Percentiles rank a stretch among this genome's conserved stretches.
These are phyloP conservation scores for Arachnomyces sp. DNA, from an alignment of 2,329 filamentous ascomycete genomes.

Conservation along the genomic window DNA sequence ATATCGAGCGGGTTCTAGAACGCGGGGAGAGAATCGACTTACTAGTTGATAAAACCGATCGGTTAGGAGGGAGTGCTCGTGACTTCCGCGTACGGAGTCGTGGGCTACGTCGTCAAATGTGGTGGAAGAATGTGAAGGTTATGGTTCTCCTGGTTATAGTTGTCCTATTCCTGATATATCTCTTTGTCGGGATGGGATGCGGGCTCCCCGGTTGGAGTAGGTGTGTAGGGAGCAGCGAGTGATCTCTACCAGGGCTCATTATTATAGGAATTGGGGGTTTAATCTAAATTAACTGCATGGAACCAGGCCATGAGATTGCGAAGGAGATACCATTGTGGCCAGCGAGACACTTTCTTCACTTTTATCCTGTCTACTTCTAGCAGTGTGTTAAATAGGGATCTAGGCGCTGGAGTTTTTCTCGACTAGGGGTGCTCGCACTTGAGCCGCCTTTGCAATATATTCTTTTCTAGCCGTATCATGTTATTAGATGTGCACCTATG, in stretches of 20 bases:
- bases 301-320: neutral
- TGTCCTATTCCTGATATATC: slow-evolving; percentile 58
- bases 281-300: slow-evolving; percentile 6
- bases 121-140: slow-evolving; percentile 98
- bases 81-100: slow-evolving; percentile 86
- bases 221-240: slow-evolving; percentile 27
- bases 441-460: too few relatives aligned
- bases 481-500: too few relatives aligned
- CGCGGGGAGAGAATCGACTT: slow-evolving; percentile 87
- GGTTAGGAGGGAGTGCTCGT: slow-evolving; percentile 74
- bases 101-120: slow-evolving; percentile 86
- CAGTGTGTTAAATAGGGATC: too few relatives aligned
- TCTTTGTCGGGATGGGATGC: slow-evolving; percentile 65
- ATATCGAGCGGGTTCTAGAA: slow-evolving; percentile 84
- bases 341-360: too few relatives aligned
- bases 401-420: too few relatives aligned
- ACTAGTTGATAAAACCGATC: slow-evolving; percentile 92
- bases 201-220: slow-evolving; percentile 52
- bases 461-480: too few relatives aligned
- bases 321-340: too few relatives aligned
- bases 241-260: neutral
- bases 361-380: too few relatives aligned
- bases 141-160: slow-evolving; percentile 75
- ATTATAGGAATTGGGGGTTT: neutral
- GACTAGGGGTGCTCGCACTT: too few relatives aligned